These are phyloP conservation scores for Blastocystis sp. DNA, from an alignment of 352 stramenopile species.

Conservation along the genomic window DNA sequence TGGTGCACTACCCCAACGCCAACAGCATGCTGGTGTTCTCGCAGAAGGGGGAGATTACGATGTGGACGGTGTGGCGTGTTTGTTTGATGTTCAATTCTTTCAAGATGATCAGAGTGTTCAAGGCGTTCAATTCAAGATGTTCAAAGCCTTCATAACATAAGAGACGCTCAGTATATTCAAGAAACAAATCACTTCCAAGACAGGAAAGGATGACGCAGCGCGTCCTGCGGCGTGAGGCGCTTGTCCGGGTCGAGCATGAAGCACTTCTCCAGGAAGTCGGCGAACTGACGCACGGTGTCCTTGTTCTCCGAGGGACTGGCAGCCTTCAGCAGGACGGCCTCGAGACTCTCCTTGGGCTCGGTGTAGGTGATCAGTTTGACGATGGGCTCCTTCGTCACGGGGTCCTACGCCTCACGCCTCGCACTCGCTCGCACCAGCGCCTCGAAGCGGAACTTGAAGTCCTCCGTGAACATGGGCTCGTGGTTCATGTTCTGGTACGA, in stretches of 20 bases:
- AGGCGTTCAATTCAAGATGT: background rate
- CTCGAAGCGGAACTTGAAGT: conserved; percentile 72
- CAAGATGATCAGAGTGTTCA: no score
- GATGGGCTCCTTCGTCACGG: conserved; percentile 74
- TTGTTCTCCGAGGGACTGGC: conserved; percentile 72
- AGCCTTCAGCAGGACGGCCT: conserved; percentile 74
- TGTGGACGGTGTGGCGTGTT: background rate
- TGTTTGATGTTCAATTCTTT: background rate
- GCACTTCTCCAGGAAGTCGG: conserved; percentile 79
- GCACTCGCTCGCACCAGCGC: conserved; percentile 31
- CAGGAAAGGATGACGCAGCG: conserved; percentile 81
- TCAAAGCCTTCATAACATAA: background rate
- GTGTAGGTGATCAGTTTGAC: conserved; percentile 78
- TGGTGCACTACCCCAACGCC: conserved; percentile 12
- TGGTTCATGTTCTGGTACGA: conserved; percentile 71
- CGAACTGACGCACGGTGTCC: conserved; percentile 50
- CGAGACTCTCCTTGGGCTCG: conserved; percentile 77
- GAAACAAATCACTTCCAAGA: background rate
- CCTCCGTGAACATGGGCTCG: conserved; percentile 73
- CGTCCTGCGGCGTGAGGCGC: conserved; percentile 78
- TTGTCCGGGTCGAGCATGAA: conserved; percentile 80
- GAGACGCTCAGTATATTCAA: background rate
- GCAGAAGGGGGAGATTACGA: conserved; percentile 24
- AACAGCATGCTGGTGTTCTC: conserved; percentile 19
- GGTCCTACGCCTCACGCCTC: conserved; percentile 64